phyloP scores from a whole-genome alignment of 768 basidiomycete genomes.

The Fibroporia radiculosa region DNA sequence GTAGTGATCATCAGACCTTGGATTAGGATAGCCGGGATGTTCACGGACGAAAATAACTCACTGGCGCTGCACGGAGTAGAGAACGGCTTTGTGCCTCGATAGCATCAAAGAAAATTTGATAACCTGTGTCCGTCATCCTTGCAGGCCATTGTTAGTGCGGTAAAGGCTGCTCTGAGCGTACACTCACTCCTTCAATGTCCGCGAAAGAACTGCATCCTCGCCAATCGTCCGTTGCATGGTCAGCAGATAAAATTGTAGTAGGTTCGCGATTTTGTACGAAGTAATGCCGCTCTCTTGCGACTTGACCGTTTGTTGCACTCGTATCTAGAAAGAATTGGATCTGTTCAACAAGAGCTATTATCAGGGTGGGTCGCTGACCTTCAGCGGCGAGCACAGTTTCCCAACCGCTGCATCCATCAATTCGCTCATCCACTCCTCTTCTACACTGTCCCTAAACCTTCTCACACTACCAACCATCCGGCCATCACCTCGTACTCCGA shows the following conservation, averaged over 20 bases:
- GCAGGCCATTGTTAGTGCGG: not conserved
- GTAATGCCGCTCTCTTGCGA: slow-evolving; percentile 92
- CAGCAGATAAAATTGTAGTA: slow-evolving; percentile 89
- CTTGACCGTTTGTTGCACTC: slow-evolving; percentile 89
- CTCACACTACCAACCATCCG: slow-evolving; percentile 75
- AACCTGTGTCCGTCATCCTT: slow-evolving; percentile 72
- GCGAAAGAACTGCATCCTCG: slow-evolving; percentile 66
- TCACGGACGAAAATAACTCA: too few species aligned
- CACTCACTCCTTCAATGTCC: slow-evolving; percentile 67
- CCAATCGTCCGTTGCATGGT: slow-evolving; percentile 95
- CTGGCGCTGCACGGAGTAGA: slow-evolving; percentile 44
- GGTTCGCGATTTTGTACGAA: slow-evolving; percentile 87
- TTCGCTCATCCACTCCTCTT: slow-evolving; percentile 74
- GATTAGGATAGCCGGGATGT: not conserved
- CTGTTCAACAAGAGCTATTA: too few species aligned
- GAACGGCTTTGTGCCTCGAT: slow-evolving; percentile 79
- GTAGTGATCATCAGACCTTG: not conserved
- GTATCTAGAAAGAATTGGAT: slow-evolving; percentile 47
- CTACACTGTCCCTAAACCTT: slow-evolving; percentile 43
- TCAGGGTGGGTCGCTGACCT: slow-evolving; percentile 43
- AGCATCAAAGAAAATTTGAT: slow-evolving; percentile 81
- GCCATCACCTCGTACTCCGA: slow-evolving; percentile 53
- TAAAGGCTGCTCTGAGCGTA: not conserved
- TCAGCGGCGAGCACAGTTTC: slow-evolving; percentile 83
- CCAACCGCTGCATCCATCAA: slow-evolving; percentile 77